Base-by-base conservation (phyloP, 768 basidiomycete species). In the Leucogyrophana mollusca region DNA sequence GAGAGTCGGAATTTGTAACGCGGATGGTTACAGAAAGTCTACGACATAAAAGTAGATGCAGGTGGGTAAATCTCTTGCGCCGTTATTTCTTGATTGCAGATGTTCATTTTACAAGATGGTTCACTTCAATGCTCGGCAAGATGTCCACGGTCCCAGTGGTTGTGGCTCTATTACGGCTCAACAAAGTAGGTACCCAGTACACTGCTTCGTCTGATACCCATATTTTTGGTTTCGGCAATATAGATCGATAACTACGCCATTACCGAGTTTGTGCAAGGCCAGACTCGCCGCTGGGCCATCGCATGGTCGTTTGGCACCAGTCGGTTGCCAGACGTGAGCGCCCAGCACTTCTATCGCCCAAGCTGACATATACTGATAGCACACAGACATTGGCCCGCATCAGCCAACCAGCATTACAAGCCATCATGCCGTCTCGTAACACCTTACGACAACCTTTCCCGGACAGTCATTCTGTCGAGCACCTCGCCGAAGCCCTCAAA, bases 121-220 rank as follows among this genome's bases (percentile, higher is more conserved):
- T 83, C 57, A 94, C 94, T 0, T 91, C 90, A 4, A 86, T 97
- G 79, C 74, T 97, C 0, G 95, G 95, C 3, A 95, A 92, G 56
- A 71, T 86, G 63, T 79, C 87, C 0, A 91, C 91, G 2, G 72
- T 97, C 2, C 61, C 66, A 0, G 66, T 78, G 3, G 65, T 97
- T 6, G 78, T 92, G 0, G 68, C 69, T 2, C 60, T 74, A 1
- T 66, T 96, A 17, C 74, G 74, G 27, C 53, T 63, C 11, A 45
- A 72, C 9, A 59, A 68, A 32, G 85, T 82, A 49, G 16, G 69
- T 44, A 22, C 39, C 39, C 10, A 9, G 22, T 47, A n/a, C 7
- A 20, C 27, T 23, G 11, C 4, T 16, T 24, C 25, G 17, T 16
- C 37, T 54, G 20, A 53, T 24, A n/a, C 7, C 17, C 34, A 14